Base-by-base conservation (phyloP, 1,139 yeast species). In the Blastobotrys niveus region DNA sequence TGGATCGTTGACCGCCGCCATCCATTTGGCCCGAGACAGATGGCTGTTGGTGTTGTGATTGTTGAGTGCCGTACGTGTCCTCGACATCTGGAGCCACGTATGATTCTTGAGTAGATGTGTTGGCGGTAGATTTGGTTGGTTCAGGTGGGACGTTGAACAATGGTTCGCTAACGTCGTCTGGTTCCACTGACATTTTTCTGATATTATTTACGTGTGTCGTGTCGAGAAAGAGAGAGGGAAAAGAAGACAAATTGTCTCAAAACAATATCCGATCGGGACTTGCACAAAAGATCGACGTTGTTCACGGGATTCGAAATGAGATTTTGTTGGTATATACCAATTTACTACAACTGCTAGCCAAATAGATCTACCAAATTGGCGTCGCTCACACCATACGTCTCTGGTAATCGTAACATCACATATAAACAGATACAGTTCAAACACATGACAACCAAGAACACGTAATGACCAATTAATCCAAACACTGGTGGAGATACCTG, bases 401-500 rank as follows among this genome's bases (percentile, higher is more conserved):
- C 38, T 7, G n/a, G n/a, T 6, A 34, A 21, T 7, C 3, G 12
- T 18, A 21, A 15, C 6, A 19, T 21, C 2, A 34, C 14, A 34
- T 7, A 22, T 15, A 20, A 34, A 17, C 26, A 34, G 4, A 3
- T 15, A 18, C 38, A 19, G 20, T 34, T 3, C 20, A 8, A 15
- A 20, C 9, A 8, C 38, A 24, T n/a, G n/a, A 22, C 20, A 5
- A 34, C 12, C 14, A 15, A 14, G 22, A 34, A 34, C 2, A 12
- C 21, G 7, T 6, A 14, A 3, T 19, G 15, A 5, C 40, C 40
- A 2, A 38, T 5, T 5, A 5, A 10, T 14, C 10, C 47, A 46
- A 79, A 61, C 31, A 71, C 49, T 0, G 65, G 41, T 0, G 84
- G 83, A 7, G 58, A 52, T 4, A 43, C 18, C 17, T 54, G 46